Base-by-base conservation (phyloP, 2,329 filamentous ascomycete genomes). In the Rhinocladiella mackenziei region DNA sequence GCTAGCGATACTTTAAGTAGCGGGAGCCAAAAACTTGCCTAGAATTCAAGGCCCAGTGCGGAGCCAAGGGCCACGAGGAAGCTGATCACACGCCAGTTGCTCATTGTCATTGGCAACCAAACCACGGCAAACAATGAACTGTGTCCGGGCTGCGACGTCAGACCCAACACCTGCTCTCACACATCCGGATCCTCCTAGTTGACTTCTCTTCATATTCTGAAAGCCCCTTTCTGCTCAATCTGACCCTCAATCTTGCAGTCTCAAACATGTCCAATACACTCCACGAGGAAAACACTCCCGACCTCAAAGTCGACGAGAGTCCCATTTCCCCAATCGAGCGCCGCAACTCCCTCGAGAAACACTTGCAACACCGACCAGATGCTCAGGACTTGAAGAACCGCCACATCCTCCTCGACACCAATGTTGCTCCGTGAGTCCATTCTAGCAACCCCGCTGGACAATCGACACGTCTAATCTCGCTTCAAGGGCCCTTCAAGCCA, bases 281-380 rank as follows among this genome's bases (percentile, higher is more conserved):
- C 15, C 43, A 44, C 28, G 46, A 54, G 41, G 53, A 51, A 10
- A 53, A 45, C 29, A 50, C 46, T 29, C 48, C 53, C 25, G 51
- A 54, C 19, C 45, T 56, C 37, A 51, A 46, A 28, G 62, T 82
- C 54, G 80, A 83, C 61, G 69, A 79, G 54, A 74, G 73, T 10
- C 71, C 77, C 54, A 77, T 84, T 65, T 75, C 72, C 30, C 76
- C 75, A 48, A 69, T 72, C 53, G 70, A 73, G 51, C 72, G 72
- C 31, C 69, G 74, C 39, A 81, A 86, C 70, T 87, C 83, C 3
- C 74, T 89, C 9, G 83, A 86, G 65, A 80, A 81, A 58, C 80
- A 86, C 59, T 73, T 88, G 41, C 77, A 81, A 62, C 78, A 81
- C 57, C 84, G 87, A 29, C 84, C 84, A 17, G 78, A 75, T 36